Base-by-base conservation (phyloP, 176 grass and related monocot genomes). In the Ensete ventricosum region DNA sequence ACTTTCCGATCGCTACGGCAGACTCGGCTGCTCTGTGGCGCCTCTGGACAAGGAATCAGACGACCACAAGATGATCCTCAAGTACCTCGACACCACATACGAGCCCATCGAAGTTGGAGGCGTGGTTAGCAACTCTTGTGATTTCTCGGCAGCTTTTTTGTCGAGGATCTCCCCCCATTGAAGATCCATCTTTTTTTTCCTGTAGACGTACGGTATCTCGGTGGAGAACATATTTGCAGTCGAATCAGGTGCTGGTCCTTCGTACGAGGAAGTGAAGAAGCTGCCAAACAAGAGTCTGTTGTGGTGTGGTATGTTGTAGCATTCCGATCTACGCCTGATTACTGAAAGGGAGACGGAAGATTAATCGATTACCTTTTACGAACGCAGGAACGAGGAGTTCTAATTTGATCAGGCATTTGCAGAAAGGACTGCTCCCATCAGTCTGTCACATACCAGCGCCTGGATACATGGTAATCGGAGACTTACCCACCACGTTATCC, bases 51-150 rank as follows among this genome's bases (percentile, higher is more conserved):
- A 89, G 67, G 90, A 85, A 58, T 87, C 83, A 6, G 90, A 89
- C 19, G 90, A 89, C 54, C 91, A 93, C 75, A 91, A 91, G 82
- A 93, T 91, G 88, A 89, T 98, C 29, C 9, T 83, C 23, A 91
- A 83, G 72, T 93, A 98, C 14, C 73, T 98, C 16, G 78, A 93
- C 75, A 91, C 65, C 29, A 93, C 94, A 11, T 98, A 98, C 6
- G 86, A 98, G 10, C 88, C 88, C 19, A 77, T 88, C 63, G 76
- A 78, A 62, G 85, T 93, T 21, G 84, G 75, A 13, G 90, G 87
- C 62, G 84, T 82, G 88, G 94, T 98, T 74, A 80, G 78, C 5
- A n/a, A 48, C 16, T 1, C 2, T 63, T 63, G 63, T 34, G 64
- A 22, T 12, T 52, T 53, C 20, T 0, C 71, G 11, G 11, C 21